Evolutionary conservation across 2,329 filamentous ascomycete species (phyloP).

Genomic region (Cryphonectria naterciae): DNA sequence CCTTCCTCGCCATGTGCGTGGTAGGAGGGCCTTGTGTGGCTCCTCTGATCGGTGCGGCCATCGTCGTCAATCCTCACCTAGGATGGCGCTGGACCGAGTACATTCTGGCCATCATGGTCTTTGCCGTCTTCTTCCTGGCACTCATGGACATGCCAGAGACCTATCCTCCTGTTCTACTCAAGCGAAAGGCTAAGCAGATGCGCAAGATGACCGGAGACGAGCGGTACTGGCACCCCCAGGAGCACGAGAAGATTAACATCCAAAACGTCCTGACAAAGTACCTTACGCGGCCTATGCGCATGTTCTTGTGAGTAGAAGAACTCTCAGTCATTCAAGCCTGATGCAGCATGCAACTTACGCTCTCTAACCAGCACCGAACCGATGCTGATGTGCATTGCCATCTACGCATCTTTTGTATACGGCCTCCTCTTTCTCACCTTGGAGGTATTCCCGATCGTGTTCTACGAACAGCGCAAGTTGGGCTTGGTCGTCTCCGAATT

Average conservation of each 20-base stretch:
- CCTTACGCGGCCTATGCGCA: conserved; percentile 45
- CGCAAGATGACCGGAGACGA: conserved; percentile 49
- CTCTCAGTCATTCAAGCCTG: not conserved
- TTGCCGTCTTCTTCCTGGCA: conserved; percentile 35
- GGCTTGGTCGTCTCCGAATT: conserved; percentile 45
- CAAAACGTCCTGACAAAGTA: conserved; percentile 33
- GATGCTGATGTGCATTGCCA: conserved; percentile 49
- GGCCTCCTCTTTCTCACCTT: conserved; percentile 51
- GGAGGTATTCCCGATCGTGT: conserved; percentile 53
- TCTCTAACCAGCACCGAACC: conserved; percentile 42
- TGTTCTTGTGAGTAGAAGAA: conserved; percentile 39
- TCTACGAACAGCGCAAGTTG: conserved; percentile 47
- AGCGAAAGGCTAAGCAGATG: conserved; percentile 39
- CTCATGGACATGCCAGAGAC: conserved; percentile 41
- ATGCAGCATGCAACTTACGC: not conserved
- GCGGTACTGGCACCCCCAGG: conserved; percentile 49
- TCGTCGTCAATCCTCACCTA: conserved; percentile 39
- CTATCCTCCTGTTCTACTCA: conserved; percentile 40
- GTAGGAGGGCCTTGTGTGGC: conserved; percentile 40
- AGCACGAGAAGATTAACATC: conserved; percentile 45
- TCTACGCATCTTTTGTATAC: conserved; percentile 52
- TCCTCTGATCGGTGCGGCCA: conserved; percentile 46
- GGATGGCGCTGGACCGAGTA: conserved; percentile 53
- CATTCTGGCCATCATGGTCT: conserved; percentile 46
- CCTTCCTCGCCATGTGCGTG: conserved; percentile 41